phyloP scores from a whole-genome alignment of 257 asterid genomes.

The Eustoma russellianum region DNA sequence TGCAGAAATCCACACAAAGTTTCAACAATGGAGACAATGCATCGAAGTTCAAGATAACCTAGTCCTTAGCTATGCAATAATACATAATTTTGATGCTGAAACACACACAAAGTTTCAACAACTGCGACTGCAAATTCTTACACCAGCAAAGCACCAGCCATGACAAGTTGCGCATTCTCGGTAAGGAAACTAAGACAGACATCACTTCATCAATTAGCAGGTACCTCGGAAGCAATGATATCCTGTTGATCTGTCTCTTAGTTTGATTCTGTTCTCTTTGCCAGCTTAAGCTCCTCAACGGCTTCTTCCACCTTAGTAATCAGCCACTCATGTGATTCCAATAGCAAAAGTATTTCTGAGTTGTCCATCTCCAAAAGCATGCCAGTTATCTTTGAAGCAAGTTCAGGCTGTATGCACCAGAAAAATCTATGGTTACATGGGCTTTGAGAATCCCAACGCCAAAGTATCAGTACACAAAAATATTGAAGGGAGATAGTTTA shows the following conservation, averaged over 20 bases:
- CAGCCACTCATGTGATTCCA: constrained; percentile 69
- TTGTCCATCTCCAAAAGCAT: constrained; percentile 97
- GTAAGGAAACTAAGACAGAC: background rate
- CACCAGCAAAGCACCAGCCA: constrained; percentile 1
- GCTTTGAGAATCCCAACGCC: background rate
- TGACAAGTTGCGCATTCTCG: background rate
- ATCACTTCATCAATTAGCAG: constrained; percentile 30
- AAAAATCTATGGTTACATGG: background rate
- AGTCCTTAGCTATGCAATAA: too few relatives aligned
- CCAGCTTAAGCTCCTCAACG: constrained; percentile 49
- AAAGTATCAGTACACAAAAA: background rate
- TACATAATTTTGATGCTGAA: too few relatives aligned
- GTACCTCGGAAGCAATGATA: constrained; percentile 45
- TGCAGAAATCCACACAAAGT: too few relatives aligned
- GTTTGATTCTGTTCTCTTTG: constrained; percentile 39
- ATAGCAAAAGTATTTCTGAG: constrained; percentile 44
- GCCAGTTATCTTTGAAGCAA: constrained; percentile 74
- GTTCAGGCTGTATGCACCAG: constrained; percentile 47
- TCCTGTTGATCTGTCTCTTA: constrained; percentile 41
- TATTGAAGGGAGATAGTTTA: too few relatives aligned
- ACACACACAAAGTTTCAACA: background rate
- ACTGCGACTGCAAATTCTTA: constrained; percentile 5
- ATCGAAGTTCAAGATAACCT: too few relatives aligned
- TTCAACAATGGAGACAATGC: too few relatives aligned
- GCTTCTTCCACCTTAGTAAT: constrained; percentile 71